phyloP scores from a whole-genome alignment of 2,329 filamentous ascomycete species.

The Diplodia mutila region DNA sequence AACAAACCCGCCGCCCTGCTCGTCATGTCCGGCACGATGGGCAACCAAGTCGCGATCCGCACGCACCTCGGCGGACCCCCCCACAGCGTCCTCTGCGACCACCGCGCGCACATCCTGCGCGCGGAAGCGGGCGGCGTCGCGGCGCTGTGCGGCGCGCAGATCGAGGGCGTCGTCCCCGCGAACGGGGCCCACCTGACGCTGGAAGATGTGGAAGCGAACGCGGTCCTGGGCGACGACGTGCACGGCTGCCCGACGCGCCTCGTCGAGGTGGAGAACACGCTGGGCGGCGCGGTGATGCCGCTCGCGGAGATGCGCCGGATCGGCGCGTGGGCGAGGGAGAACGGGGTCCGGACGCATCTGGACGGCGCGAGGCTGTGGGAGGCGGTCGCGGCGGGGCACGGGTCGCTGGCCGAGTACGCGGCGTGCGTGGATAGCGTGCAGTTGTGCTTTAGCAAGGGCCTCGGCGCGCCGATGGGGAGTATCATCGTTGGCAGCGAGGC shows the following conservation, averaged over 20 bases:
- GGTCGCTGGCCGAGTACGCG: conserved; percentile 68
- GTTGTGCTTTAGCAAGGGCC: conserved; percentile 80
- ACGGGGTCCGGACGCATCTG: conserved; percentile 71
- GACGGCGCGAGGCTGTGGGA: conserved; percentile 85
- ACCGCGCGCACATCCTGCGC: conserved; percentile 75
- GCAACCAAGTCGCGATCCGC: conserved; percentile 83
- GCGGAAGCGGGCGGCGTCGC: conserved; percentile 73
- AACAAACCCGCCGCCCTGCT: conserved; percentile 78
- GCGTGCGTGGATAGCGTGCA: conserved; percentile 73
- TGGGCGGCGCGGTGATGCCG: conserved; percentile 78
- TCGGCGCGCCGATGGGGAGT: conserved; percentile 79
- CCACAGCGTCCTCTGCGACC: conserved; percentile 77
- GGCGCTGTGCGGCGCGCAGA: conserved; percentile 69
- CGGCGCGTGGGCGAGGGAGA: conserved; percentile 64
- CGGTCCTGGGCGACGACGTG: conserved; percentile 69
- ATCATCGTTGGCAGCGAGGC: conserved; percentile 65
- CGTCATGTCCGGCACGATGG: conserved; percentile 91
- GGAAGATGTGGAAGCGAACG: conserved; percentile 71
- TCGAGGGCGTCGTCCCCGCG: conserved; percentile 66
- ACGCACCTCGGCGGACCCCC: conserved; percentile 79
- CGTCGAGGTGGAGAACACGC: conserved; percentile 84
- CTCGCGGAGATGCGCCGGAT: conserved; percentile 72
- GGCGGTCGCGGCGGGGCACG: conserved; percentile 71
- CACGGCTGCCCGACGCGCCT: conserved; percentile 80
- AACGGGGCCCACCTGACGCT: conserved; percentile 77